Conservation (phyloP, 106 monocot genomes). For the Iris macrosiphon region DNA sequence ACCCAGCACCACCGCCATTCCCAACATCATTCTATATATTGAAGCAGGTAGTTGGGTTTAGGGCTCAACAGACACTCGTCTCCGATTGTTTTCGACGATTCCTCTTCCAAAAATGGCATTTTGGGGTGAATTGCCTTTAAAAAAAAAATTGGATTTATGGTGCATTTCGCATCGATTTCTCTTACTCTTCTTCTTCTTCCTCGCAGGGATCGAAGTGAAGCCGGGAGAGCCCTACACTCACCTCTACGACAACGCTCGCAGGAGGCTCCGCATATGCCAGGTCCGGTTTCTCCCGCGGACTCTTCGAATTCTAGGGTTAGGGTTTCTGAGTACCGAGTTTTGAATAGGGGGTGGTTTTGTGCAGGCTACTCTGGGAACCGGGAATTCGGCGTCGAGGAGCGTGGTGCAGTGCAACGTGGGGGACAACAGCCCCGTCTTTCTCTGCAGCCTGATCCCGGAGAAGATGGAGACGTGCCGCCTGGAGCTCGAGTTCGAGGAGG, state of each 20-base stretch:
- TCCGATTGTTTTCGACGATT: too few relatives aligned
- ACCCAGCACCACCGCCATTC: too few relatives aligned
- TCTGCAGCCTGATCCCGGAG: constrained; percentile 63
- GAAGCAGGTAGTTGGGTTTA: too few relatives aligned
- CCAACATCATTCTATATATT: too few relatives aligned
- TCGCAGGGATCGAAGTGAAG: constrained; percentile 68
- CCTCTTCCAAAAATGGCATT: constrained; percentile 36
- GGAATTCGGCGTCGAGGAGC: constrained; percentile 35
- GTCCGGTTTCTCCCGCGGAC: constrained; percentile 27
- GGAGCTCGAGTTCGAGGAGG: constrained; percentile 91
- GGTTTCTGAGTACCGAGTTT: not conserved
- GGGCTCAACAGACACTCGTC: too few relatives aligned
- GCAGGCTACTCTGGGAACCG: constrained; percentile 72
- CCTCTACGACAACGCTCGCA: constrained; percentile 27
- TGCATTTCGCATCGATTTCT: too few relatives aligned
- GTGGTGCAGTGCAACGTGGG: constrained; percentile 78
- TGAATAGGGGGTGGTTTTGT: not conserved
- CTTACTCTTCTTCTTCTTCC: not conserved
- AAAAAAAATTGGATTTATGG: too few relatives aligned
- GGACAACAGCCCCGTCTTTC: constrained; percentile 45
- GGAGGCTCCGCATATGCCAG: constrained; percentile 80
- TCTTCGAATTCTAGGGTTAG: not conserved
- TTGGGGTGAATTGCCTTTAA: constrained; percentile 57
- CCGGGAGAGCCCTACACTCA: constrained; percentile 75
- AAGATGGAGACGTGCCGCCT: constrained; percentile 50